phyloP scores from a whole-genome alignment of 2,329 filamentous ascomycete genomes.

The Penicillium concentricum region DNA sequence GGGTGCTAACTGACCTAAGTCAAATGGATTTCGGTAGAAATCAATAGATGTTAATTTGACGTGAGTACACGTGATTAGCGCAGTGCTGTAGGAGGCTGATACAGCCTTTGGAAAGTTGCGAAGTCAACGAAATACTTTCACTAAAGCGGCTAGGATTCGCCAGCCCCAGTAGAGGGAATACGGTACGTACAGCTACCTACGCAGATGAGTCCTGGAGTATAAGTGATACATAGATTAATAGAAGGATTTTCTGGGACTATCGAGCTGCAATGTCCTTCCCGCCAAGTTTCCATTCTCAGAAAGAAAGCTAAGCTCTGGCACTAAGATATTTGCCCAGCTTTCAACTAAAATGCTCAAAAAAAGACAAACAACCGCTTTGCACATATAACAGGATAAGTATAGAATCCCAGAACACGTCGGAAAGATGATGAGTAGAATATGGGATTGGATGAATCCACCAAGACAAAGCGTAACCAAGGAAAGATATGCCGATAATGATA shows the following conservation, averaged over 20 bases:
- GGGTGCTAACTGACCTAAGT: no score
- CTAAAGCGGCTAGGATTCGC: no score
- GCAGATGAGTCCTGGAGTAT: background rate
- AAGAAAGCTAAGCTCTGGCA: constrained; percentile 15
- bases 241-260: constrained; percentile 22
- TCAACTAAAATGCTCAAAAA: constrained; percentile 19
- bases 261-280: constrained; percentile 20
- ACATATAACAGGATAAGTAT: constrained; percentile 26
- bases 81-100: no score
- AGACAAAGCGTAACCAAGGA: constrained; percentile 13
- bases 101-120: no score
- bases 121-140: no score
- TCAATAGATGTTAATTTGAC: no score
- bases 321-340: constrained; percentile 15
- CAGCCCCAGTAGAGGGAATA: no score
- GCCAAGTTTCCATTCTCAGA: constrained; percentile 5
- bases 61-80: no score
- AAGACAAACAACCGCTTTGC: constrained; percentile 23
- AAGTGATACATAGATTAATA: constrained; percentile 25
- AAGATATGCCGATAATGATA: constrained; percentile 20
- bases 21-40: no score
- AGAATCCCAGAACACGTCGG: constrained; percentile 16
- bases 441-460: constrained; percentile 7
- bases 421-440: constrained; percentile 8
- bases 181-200: background rate